These are phyloP conservation scores for Oryza officinalis DNA, from an alignment of 176 grass and related monocot genomes.

Conservation along the genomic window DNA sequence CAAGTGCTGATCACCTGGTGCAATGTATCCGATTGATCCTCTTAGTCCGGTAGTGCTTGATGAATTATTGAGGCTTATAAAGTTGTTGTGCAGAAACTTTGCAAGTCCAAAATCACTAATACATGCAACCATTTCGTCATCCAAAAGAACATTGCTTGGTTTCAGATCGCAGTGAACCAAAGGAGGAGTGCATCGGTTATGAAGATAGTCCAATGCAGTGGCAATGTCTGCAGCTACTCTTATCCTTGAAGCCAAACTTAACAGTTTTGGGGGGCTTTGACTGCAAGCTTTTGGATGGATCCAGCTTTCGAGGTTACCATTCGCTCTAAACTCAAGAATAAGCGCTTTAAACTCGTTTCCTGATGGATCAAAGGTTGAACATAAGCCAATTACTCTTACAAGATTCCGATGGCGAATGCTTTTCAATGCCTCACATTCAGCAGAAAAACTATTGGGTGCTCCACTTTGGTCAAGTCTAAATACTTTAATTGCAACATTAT, in stretches of 20 bases:
- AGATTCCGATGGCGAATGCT: conserved; percentile 16
- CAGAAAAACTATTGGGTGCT: conserved; percentile 12
- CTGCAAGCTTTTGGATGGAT: neutral
- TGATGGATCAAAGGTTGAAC: neutral
- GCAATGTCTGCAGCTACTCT: neutral
- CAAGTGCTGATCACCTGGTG: neutral
- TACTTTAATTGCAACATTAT: neutral
- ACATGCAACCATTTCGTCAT: conserved; percentile 15
- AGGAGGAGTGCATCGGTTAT: conserved; percentile 17
- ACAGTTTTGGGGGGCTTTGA: neutral
- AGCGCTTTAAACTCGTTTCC: conserved; percentile 49
- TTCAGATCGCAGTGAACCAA: conserved; percentile 35
- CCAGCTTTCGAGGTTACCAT: conserved; percentile 46
- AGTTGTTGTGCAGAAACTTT: neutral
- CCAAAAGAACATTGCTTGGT: conserved; percentile 22
- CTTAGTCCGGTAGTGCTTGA: neutral
- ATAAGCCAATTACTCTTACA: neutral
- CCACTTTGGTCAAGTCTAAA: conserved; percentile 20
- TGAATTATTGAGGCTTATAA: neutral
- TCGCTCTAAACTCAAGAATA: conserved; percentile 31
- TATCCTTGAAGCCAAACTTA: neutral
- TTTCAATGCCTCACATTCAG: conserved; percentile 26
- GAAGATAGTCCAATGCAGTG: conserved; percentile 39
- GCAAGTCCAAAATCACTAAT: conserved; percentile 14
- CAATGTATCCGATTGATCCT: conserved; percentile 24